Conservation (phyloP, 2,329 filamentous ascomycete species). For the Paraconiothyrium brasiliense region DNA sequence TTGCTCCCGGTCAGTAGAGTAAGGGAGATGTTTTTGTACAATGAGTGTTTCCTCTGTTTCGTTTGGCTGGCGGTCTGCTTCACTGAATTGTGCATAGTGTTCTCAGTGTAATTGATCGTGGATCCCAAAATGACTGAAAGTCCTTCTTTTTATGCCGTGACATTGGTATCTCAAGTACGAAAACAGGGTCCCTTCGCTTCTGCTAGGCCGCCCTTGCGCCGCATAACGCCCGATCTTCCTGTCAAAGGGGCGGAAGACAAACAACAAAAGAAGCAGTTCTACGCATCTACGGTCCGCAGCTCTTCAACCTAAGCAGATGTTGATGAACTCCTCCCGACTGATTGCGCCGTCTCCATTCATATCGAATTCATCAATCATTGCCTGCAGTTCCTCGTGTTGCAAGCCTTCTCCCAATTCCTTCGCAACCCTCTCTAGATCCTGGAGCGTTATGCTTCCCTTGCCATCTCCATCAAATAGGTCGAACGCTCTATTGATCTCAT, state of each 20-base stretch:
- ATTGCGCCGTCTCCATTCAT: conserved; percentile 88
- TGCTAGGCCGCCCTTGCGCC: conserved; percentile 1
- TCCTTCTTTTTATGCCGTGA: conserved; percentile 4
- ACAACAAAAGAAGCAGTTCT: background rate
- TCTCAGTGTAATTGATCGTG: conserved; percentile 35
- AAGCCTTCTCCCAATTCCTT: conserved; percentile 91
- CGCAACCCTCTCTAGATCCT: conserved; percentile 87
- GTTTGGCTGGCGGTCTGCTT: conserved; percentile 27
- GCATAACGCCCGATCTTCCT: conserved; percentile 3
- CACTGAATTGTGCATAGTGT: conserved; percentile 50
- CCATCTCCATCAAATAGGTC: conserved; percentile 89
- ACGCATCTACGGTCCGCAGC: background rate
- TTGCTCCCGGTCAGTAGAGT: conserved; percentile 86
- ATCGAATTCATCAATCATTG: conserved; percentile 99
- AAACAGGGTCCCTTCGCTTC: background rate
- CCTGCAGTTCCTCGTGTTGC: conserved; percentile 88
- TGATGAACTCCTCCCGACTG: conserved; percentile 70
- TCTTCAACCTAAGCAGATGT: conserved; percentile 66
- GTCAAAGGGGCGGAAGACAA: conserved; percentile 1
- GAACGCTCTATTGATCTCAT: conserved; percentile 92
- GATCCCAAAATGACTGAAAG: conserved; percentile 4
- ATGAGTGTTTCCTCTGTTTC: conserved; percentile 43
- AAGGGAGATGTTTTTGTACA: conserved; percentile 35
- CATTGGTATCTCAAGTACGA: conserved; percentile 21
- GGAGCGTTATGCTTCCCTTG: conserved; percentile 90